phyloP scores from a whole-genome alignment of 345 rosid species.

The Brassica juncea region DNA sequence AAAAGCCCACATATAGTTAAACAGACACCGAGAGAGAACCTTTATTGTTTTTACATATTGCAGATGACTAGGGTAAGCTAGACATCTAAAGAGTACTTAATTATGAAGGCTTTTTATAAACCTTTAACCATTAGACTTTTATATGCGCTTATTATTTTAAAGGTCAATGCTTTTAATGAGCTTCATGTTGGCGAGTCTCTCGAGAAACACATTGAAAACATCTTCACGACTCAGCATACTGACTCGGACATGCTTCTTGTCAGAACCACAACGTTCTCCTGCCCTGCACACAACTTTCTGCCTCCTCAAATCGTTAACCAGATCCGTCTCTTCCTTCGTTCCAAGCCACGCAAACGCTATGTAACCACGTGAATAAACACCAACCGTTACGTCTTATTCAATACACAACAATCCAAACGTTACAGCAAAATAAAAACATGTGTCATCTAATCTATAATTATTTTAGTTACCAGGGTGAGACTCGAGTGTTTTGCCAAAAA shows the following conservation, averaged over 20 bases:
- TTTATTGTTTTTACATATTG: conserved; percentile 11
- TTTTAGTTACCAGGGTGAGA: conserved; percentile 69
- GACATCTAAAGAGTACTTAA: not conserved
- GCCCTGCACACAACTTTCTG: conserved; percentile 56
- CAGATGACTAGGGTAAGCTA: conserved; percentile 8
- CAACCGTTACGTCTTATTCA: conserved; percentile 32
- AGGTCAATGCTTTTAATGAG: conserved; percentile 33
- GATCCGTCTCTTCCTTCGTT: conserved; percentile 55
- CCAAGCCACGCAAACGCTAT: conserved; percentile 88
- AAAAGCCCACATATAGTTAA: not conserved
- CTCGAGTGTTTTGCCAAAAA: conserved; percentile 42
- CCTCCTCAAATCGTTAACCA: conserved; percentile 46
- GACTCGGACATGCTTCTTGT: conserved; percentile 51
- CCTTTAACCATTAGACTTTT: not conserved
- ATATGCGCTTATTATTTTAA: not conserved
- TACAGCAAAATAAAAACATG: not conserved
- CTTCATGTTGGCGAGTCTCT: conserved; percentile 59
- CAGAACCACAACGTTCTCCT: conserved; percentile 68
- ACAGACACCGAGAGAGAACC: not conserved
- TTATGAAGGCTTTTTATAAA: not conserved
- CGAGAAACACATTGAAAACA: conserved; percentile 56
- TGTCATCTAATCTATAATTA: not conserved
- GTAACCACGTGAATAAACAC: not conserved
- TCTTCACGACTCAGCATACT: conserved; percentile 75
- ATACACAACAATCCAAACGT: conserved; percentile 12